These are phyloP conservation scores for Tulasnella sp. DNA, from an alignment of 768 basidiomycete species.

Conservation along the genomic window DNA sequence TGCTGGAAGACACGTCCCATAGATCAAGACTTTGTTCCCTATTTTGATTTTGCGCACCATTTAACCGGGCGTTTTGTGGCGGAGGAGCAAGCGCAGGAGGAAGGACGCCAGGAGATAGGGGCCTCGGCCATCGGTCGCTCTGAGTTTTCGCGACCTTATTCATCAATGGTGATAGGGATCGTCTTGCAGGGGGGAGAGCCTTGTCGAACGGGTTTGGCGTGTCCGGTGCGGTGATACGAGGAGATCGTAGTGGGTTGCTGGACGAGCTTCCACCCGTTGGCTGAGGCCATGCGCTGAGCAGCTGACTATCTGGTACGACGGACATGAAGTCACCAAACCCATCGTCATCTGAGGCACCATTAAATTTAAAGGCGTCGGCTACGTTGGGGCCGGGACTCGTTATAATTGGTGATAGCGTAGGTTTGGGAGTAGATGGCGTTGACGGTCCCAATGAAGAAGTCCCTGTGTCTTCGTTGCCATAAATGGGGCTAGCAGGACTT, in stretches of 20 bases:
- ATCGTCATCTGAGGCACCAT: neutral
- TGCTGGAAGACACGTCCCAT: neutral
- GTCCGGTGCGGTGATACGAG: constrained; percentile 15
- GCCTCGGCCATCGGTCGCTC: constrained; percentile 10
- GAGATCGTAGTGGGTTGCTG: constrained; percentile 1
- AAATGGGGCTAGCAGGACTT: constrained; percentile 1
- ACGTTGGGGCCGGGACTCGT: neutral
- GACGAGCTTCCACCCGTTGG: neutral
- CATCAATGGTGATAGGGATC: constrained; percentile 2
- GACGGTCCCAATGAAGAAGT: constrained; percentile 11
- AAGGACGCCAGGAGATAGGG: neutral
- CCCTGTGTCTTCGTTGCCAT: too few species aligned
- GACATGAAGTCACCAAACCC: constrained; percentile 13
- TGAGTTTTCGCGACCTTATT: constrained; percentile 9
- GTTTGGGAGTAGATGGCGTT: constrained; percentile 20
- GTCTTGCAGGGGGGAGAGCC: neutral
- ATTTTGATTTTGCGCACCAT: neutral
- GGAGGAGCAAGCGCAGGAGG: constrained; percentile 7
- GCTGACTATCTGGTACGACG: neutral
- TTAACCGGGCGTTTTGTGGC: neutral
- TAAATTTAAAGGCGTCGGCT: neutral
- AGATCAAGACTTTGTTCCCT: neutral
- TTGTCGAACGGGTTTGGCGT: constrained; percentile 8
- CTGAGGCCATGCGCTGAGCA: neutral
- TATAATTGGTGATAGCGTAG: neutral